A percentile compares a stretch with the other conserved stretches of the same genome.
Conservation (phyloP, 805 yeast genomes). For the Naumovozyma baii region DNA sequence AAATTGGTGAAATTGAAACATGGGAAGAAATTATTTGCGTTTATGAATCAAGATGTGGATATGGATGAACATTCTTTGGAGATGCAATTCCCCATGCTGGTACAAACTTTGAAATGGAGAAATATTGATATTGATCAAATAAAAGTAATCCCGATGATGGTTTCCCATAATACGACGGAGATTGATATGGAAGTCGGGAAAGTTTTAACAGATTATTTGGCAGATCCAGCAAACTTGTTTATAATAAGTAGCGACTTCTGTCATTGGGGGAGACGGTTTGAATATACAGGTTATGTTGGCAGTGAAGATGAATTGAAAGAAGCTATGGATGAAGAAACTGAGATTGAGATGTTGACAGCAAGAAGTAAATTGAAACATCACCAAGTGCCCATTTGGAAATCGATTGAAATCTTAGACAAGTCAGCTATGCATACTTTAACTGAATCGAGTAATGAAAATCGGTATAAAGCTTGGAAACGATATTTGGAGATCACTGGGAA, state of each 20-base stretch:
- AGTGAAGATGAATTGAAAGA: constrained; percentile 19
- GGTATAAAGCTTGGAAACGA: constrained; percentile 46
- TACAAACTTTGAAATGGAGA: constrained; percentile 45
- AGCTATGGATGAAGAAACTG: constrained; percentile 28
- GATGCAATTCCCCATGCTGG: constrained; percentile 70
- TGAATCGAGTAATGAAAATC: constrained; percentile 40
- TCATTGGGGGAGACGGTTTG: constrained; percentile 79
- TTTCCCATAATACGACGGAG: constrained; percentile 48
- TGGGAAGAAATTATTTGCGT: constrained; percentile 37
- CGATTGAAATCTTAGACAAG: constrained; percentile 67
- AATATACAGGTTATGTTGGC: constrained; percentile 43
- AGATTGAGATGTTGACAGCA: constrained; percentile 23
- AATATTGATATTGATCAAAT: constrained; percentile 31
- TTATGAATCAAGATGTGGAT: constrained; percentile 54
- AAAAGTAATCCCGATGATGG: constrained; percentile 66
- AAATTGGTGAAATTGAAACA: constrained; percentile 25
- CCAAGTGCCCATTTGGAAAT: constrained; percentile 48
- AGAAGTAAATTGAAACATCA: constrained; percentile 22
- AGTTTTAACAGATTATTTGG: constrained; percentile 44
- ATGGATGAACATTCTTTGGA: constrained; percentile 88
- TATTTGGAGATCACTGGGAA: constrained; percentile 68
- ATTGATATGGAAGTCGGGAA: constrained; percentile 39
- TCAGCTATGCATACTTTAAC: constrained; percentile 49
- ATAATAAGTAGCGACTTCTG: constrained; percentile 86
- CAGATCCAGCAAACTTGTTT: constrained; percentile 49